Conservation (phyloP, 139 green algal species). For the Marvania coccoides region DNA sequence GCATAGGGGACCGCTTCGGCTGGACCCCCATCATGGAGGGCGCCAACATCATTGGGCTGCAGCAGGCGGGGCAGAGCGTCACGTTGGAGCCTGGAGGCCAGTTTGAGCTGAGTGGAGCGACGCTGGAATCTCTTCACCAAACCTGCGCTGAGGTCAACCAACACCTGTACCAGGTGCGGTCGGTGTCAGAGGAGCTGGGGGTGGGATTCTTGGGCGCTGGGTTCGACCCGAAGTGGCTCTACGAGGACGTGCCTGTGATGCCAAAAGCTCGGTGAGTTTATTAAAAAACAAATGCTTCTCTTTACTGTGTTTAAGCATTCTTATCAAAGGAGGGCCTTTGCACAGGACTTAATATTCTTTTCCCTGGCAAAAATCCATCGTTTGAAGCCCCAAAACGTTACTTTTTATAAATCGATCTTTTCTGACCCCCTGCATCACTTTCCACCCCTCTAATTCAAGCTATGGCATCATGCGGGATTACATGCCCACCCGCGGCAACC, state of each 20-base stretch:
- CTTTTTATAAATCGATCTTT: too few species aligned
- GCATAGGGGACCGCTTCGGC: slow-evolving; percentile 63
- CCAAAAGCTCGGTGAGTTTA: slow-evolving; percentile 77
- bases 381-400: too few species aligned
- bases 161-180: slow-evolving; percentile 79
- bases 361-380: too few species aligned
- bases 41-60: slow-evolving; percentile 75
- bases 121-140: slow-evolving; percentile 81
- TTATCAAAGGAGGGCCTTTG: too few species aligned
- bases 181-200: slow-evolving; percentile 41
- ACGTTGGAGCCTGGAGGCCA: slow-evolving; percentile 96
- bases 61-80: slow-evolving; percentile 78
- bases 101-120: slow-evolving; percentile 94
- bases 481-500: slow-evolving; percentile 84
- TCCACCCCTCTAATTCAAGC: neutral
- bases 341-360: too few species aligned
- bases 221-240: slow-evolving; percentile 87
- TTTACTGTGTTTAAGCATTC: too few species aligned
- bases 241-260: slow-evolving; percentile 88
- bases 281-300: neutral
- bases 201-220: slow-evolving; percentile 70
- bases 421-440: too few species aligned
- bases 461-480: slow-evolving; percentile 75
- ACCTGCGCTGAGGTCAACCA: slow-evolving; percentile 93
- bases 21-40: slow-evolving; percentile 89